Conservation (phyloP, 768 basidiomycete species). For the Amanita fuliginea region DNA sequence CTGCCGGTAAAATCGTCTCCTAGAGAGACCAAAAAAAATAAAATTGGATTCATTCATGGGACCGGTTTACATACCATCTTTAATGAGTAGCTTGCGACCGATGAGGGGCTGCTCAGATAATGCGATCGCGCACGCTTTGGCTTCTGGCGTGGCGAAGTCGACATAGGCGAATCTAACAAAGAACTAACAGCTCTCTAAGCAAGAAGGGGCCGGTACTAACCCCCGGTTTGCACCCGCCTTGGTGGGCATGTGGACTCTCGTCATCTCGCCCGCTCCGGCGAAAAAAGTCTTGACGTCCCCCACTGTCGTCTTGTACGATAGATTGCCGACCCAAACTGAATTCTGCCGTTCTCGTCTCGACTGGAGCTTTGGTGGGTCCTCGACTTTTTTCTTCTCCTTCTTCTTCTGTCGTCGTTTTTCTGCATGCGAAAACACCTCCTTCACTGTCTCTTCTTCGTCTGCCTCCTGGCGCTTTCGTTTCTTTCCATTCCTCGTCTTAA, state of each 20-base stretch:
- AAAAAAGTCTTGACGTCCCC: conserved; percentile 66
- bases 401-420: conserved; percentile 53
- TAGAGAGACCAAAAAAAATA: too few relatives aligned
- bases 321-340: conserved; percentile 93
- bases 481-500: neutral
- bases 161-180: conserved; percentile 86
- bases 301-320: conserved; percentile 80
- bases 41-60: conserved; percentile 14
- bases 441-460: neutral
- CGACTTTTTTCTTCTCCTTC: too few relatives aligned
- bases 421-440: conserved; percentile 59
- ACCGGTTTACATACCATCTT: conserved; percentile 60
- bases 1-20: conserved; percentile 68
- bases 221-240: conserved; percentile 63
- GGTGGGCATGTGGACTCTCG: conserved; percentile 78
- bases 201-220: too few relatives aligned
- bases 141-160: conserved; percentile 76
- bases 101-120: conserved; percentile 75
- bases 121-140: conserved; percentile 63
- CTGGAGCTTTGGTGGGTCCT: too few relatives aligned
- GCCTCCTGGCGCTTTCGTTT: conserved; percentile 1
- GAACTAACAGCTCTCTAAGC: too few relatives aligned
- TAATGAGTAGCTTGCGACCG: conserved; percentile 85
- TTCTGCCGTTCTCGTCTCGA: conserved; percentile 39
- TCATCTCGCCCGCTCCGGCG: conserved; percentile 51